Conservation (phyloP, 2,329 filamentous ascomycete genomes). For the Chaetoscypha palmicola region DNA sequence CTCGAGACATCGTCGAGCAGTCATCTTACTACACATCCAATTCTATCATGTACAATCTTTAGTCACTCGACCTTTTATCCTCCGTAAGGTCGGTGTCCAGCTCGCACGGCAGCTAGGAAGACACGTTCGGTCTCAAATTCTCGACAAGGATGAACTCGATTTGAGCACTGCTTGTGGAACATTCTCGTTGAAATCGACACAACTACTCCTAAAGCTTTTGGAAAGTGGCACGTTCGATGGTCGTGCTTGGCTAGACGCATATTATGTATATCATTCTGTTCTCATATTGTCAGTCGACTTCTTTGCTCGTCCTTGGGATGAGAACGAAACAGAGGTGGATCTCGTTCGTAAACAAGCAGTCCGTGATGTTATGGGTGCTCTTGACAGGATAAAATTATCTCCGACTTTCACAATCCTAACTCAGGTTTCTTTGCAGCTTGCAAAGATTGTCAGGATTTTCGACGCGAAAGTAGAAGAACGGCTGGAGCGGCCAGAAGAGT, state of each 20-base stretch:
- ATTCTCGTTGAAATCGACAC: constrained; percentile 19
- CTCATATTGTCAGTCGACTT: constrained; percentile 28
- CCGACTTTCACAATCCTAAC: constrained; percentile 26
- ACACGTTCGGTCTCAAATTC: constrained; percentile 23
- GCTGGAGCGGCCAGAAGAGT: constrained; percentile 17
- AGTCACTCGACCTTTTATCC: constrained; percentile 25
- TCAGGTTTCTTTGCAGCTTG: constrained; percentile 26
- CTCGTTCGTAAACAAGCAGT: constrained; percentile 22
- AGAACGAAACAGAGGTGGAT: constrained; percentile 26
- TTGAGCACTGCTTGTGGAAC: constrained; percentile 23
- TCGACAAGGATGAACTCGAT: constrained; percentile 23
- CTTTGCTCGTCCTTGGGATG: constrained; percentile 25
- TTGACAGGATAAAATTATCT: constrained; percentile 24
- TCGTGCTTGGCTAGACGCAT: constrained; percentile 26
- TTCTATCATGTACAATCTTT: constrained; percentile 27
- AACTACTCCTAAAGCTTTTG: constrained; percentile 23
- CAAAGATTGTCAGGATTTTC: constrained; percentile 29
- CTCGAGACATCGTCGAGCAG: constrained; percentile 23
- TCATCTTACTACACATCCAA: constrained; percentile 26
- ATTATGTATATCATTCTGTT: constrained; percentile 28
- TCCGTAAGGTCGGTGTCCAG: constrained; percentile 26
- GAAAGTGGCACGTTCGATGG: constrained; percentile 24
- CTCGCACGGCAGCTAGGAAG: constrained; percentile 23
- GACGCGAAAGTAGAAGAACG: constrained; percentile 16
- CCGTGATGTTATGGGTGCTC: constrained; percentile 22